These are phyloP conservation scores for Starmerella ratchasimensis DNA, from an alignment of 805 yeast genomes.

Conservation along the genomic window DNA sequence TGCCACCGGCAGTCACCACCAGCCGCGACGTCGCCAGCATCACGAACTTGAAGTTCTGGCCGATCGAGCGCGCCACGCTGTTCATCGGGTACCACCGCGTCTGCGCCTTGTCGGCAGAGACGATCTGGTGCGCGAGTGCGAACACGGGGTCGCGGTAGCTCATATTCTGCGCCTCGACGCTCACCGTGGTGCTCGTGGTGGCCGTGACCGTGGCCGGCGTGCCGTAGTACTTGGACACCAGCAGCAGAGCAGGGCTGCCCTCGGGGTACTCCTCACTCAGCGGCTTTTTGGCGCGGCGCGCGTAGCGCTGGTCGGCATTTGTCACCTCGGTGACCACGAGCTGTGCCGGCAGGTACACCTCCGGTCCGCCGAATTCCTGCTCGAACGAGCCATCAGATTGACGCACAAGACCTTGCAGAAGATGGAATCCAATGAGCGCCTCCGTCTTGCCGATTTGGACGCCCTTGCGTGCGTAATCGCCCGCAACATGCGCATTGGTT, in stretches of 20 bases:
- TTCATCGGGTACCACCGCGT: conserved; percentile 51
- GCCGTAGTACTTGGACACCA: conserved; percentile 84
- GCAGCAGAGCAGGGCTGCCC: conserved; percentile 55
- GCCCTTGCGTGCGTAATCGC: conserved; percentile 42
- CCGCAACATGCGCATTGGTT: conserved; percentile 30
- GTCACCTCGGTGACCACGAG: conserved; percentile 60
- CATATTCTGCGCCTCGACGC: conserved; percentile 21
- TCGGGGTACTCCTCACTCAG: conserved; percentile 71
- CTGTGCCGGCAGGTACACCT: conserved; percentile 61
- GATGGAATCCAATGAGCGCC: conserved; percentile 54
- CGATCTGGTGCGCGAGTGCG: conserved; percentile 47
- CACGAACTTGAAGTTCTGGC: conserved; percentile 49
- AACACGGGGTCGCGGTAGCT: conserved; percentile 37
- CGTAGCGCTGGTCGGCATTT: conserved; percentile 60
- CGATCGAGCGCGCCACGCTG: conserved; percentile 46
- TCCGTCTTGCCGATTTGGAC: conserved; percentile 40
- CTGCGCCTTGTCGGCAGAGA: conserved; percentile 40
- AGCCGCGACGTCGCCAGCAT: conserved; percentile 66
- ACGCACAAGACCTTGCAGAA: conserved; percentile 66
- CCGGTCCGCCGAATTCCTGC: conserved; percentile 47
- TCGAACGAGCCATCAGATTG: conserved; percentile 57
- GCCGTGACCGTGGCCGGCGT: conserved; percentile 40
- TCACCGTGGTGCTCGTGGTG: conserved; percentile 27
- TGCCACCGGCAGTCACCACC: conserved; percentile 35
- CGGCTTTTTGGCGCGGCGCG: conserved; percentile 61